Percentiles rank a stretch among this genome's conserved stretches.
These are phyloP conservation scores for Epichloe festucae DNA, from an alignment of 2,329 filamentous ascomycete species.

Conservation along the genomic window DNA sequence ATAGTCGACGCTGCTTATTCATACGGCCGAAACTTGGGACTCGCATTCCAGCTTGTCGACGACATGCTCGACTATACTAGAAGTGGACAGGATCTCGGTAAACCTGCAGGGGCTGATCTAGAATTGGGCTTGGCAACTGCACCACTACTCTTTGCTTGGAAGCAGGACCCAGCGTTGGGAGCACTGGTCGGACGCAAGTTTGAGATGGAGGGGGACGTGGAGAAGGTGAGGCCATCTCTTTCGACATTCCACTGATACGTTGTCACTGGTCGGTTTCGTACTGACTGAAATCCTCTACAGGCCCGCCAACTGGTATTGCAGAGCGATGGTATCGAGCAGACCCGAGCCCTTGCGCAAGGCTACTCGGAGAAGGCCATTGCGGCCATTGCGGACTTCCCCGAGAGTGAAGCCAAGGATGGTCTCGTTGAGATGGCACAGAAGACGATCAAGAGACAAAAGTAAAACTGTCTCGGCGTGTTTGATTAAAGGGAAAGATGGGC, in stretches of 20 bases:
- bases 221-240: slow-evolving; percentile 46
- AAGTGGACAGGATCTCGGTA: slow-evolving; percentile 72
- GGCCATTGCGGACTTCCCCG: slow-evolving; percentile 73
- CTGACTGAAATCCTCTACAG: slow-evolving; percentile 30
- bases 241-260: too few species aligned
- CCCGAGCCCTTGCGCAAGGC: slow-evolving; percentile 75
- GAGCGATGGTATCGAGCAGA: slow-evolving; percentile 85
- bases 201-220: slow-evolving; percentile 61
- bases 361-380: slow-evolving; percentile 80
- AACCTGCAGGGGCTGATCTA: slow-evolving; percentile 87
- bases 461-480: slow-evolving; percentile 10
- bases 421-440: slow-evolving; percentile 90
- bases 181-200: slow-evolving; percentile 89
- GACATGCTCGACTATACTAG: slow-evolving; percentile 96
- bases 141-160: slow-evolving; percentile 91
- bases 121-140: slow-evolving; percentile 90
- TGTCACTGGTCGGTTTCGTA: not conserved
- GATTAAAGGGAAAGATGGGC: not conserved
- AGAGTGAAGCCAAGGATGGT: slow-evolving; percentile 88
- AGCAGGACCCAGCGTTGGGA: slow-evolving; percentile 71
- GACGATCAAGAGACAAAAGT: slow-evolving; percentile 81
- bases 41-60: slow-evolving; percentile 95
- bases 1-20: slow-evolving; percentile 84
- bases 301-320: slow-evolving; percentile 73
- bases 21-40: slow-evolving; percentile 84